Evolutionary conservation across 2,329 filamentous ascomycete genomes (phyloP).

Genomic region (Akanthomyces lecanii): DNA sequence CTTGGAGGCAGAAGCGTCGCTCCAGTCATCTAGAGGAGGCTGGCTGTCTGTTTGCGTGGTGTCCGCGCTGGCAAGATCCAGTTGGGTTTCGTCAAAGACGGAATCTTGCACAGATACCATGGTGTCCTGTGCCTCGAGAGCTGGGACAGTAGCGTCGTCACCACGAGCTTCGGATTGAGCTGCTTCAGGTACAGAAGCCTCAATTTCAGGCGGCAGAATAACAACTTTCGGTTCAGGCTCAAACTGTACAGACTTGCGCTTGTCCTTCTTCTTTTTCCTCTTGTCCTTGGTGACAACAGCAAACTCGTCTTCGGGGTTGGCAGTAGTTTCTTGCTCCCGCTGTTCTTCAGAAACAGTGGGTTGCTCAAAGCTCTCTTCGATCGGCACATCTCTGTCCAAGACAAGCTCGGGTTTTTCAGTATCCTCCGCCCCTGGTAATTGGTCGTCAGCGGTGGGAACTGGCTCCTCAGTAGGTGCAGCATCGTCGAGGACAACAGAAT

Average conservation of each 20-base stretch:
- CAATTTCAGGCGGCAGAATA: not conserved
- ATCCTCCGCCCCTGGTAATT: not conserved
- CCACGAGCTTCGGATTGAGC: constrained; percentile 7
- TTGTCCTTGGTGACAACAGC: constrained; percentile 16
- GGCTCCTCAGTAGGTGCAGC: constrained; percentile 7
- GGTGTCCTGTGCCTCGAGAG: constrained; percentile 25
- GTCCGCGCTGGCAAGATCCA: constrained; percentile 20
- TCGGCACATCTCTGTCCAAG: not conserved
- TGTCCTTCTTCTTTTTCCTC: constrained; percentile 20
- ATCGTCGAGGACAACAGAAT: constrained; percentile 16
- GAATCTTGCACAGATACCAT: constrained; percentile 32
- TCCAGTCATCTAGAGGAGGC: constrained; percentile 22
- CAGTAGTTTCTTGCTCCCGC: not conserved
- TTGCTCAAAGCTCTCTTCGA: not conserved
- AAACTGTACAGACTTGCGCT: constrained; percentile 23
- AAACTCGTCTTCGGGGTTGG: constrained; percentile 10
- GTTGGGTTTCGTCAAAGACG: constrained; percentile 24
- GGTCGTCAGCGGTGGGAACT: not conserved
- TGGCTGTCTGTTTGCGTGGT: constrained; percentile 24
- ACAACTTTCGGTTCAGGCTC: constrained; percentile 17
- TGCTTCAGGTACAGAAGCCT: not conserved
- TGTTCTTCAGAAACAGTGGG: not conserved
- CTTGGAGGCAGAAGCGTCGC: constrained; percentile 23
- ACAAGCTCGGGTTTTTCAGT: not conserved
- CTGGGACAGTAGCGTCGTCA: not conserved